Evolutionary conservation across 768 basidiomycete genomes (phyloP).

Genomic region (Trametopsis cervina): DNA sequence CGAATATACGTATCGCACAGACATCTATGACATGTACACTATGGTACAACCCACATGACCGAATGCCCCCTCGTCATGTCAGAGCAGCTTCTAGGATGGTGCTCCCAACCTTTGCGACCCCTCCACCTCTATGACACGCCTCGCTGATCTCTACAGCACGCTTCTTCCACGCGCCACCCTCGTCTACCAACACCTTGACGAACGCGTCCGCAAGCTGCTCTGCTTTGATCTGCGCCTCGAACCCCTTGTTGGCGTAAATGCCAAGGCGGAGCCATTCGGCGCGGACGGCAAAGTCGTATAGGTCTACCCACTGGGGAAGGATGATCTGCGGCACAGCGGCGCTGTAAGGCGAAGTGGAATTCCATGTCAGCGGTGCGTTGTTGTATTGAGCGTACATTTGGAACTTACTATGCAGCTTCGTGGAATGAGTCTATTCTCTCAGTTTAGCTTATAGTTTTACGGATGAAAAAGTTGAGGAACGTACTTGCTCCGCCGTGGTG

Average conservation of each 20-base stretch:
- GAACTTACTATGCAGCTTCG: constrained; percentile 3
- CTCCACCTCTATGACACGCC: constrained; percentile 5
- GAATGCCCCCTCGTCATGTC: too few species aligned
- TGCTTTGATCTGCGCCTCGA: constrained; percentile 11
- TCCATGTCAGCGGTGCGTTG: neutral
- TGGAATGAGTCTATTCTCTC: constrained; percentile 2
- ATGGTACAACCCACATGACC: too few species aligned
- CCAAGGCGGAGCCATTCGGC: constrained; percentile 16
- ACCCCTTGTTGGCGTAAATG: constrained; percentile 14
- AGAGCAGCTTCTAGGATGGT: constrained; percentile 1
- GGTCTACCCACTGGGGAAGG: constrained; percentile 18
- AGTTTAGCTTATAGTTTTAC: neutral
- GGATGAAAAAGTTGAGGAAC: neutral
- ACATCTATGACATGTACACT: too few species aligned
- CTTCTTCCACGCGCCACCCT: neutral
- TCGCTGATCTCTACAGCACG: neutral
- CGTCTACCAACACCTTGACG: constrained; percentile 5
- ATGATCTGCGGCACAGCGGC: constrained; percentile 17
- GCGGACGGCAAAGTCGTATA: constrained; percentile 16
- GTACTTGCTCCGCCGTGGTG: constrained; percentile 10
- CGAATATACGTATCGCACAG: too few species aligned
- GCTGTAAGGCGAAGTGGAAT: neutral
- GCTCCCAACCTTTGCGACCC: constrained; percentile 1
- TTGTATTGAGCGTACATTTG: neutral
- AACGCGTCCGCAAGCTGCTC: constrained; percentile 14